Conservation (phyloP, 306 rosid genomes). For the Cyamopsis tetragonoloba region DNA sequence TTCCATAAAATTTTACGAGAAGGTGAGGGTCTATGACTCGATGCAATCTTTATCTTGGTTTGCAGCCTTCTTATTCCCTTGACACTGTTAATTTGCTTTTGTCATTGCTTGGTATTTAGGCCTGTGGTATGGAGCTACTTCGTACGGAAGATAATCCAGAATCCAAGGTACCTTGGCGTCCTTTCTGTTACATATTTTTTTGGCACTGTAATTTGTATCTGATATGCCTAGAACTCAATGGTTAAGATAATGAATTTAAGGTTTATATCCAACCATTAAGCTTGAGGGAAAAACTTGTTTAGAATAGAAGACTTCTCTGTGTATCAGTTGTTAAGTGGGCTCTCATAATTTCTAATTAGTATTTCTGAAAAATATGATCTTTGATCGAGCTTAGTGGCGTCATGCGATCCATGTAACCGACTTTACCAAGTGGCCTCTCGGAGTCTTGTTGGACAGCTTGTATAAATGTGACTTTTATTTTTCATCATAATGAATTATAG, state of each 20-base stretch:
- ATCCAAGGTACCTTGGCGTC: slow-evolving; percentile 60
- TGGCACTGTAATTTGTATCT: neutral
- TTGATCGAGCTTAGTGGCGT: too few relatives aligned
- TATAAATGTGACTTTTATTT: neutral
- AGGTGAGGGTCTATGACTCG: slow-evolving; percentile 65
- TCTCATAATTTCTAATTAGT: too few relatives aligned
- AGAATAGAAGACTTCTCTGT: neutral
- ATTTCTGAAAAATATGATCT: too few relatives aligned
- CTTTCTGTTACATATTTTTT: neutral
- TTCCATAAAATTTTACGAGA: slow-evolving; percentile 83
- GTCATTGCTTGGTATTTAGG: slow-evolving; percentile 43
- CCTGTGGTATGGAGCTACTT: slow-evolving; percentile 92
- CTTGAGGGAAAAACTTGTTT: slow-evolving; percentile 1
- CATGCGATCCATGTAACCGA: too few relatives aligned
- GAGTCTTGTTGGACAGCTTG: neutral
- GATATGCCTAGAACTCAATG: neutral
- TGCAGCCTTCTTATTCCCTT: neutral
- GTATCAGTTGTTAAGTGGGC: neutral
- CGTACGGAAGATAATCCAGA: slow-evolving; percentile 79
- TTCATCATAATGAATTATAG: neutral
- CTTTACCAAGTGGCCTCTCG: too few relatives aligned
- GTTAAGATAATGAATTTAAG: neutral
- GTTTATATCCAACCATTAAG: neutral
- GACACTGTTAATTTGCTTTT: slow-evolving; percentile 4
- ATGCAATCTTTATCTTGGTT: slow-evolving; percentile 14